A percentile compares a stretch with the other conserved stretches of the same genome.
Evolutionary conservation across 108 stramenopile genomes (phyloP).

Genomic region (Cyclotella kingstonii): DNA sequence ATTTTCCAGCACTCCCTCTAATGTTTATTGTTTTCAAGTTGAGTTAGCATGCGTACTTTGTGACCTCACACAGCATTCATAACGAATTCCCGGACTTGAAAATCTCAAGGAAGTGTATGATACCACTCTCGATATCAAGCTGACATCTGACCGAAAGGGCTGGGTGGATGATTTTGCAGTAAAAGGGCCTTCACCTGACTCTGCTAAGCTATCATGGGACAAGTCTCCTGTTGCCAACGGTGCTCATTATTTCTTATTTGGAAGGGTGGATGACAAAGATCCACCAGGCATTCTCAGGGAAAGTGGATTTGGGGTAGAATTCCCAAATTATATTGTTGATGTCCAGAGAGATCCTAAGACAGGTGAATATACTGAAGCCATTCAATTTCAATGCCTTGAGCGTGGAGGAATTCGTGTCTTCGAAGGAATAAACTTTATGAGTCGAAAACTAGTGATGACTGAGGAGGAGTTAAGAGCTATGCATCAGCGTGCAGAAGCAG

Average conservation of each 20-base stretch:
- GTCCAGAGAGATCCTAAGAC: conserved; percentile 73
- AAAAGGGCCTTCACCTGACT: conserved; percentile 80
- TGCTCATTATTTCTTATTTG: conserved; percentile 91
- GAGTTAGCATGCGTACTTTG: no score
- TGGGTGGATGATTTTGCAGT: conserved; percentile 92
- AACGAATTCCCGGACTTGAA: no score
- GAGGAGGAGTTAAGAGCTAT: conserved; percentile 72
- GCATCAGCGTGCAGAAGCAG: conserved; percentile 75
- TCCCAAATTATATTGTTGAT: conserved; percentile 92
- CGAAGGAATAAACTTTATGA: conserved; percentile 94
- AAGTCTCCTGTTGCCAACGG: conserved; percentile 91
- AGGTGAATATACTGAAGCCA: conserved; percentile 85
- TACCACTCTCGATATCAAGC: conserved; percentile 86
- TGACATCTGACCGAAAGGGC: conserved; percentile 52
- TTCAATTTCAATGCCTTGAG: conserved; percentile 92
- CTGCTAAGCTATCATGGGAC: conserved; percentile 81
- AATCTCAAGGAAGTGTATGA: conserved; percentile 79
- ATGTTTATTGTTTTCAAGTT: neutral
- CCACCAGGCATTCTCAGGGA: conserved; percentile 84
- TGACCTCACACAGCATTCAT: no score
- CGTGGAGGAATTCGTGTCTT: conserved; percentile 92
- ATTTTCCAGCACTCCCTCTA: neutral
- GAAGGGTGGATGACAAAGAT: conserved; percentile 80
- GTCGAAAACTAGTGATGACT: conserved; percentile 75
- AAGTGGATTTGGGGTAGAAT: conserved; percentile 90